Evolutionary conservation across 176 grass and related monocot species (phyloP), one percentile per base, ranked within the genome.

Genomic region (Oryza rufipogon): DNA sequence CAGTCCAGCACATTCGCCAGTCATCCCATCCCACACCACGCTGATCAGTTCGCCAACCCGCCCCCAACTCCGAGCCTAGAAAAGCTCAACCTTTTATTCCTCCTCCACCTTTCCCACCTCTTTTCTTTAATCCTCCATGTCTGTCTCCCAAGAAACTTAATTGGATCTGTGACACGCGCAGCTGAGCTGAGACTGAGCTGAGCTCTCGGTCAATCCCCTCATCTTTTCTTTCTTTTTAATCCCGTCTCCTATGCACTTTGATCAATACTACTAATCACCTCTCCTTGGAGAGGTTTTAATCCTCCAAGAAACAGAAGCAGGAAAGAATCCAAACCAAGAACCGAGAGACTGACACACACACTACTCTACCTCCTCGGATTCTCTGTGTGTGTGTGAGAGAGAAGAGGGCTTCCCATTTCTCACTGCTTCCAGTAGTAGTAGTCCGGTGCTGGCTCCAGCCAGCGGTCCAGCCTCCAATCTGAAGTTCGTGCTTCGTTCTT

Each of bases 21-120:
- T 68, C 85, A 58, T 74, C 80, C 36, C 85, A 68, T 56, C 9
- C 51, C 51, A 52, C 49, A 3, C 51, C 51, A 52, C 49, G 0
- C 87, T 42, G 47, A 49, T 15, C 72, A 44, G 13, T 23, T 28
- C 71, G 76, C 76, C 47, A 17, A 48, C 78, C 70, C 77, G 63
- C 34, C 61, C 68, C 71, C 75, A 7, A n/a, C 54, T 58, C 54
- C 54, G 71, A 58, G 30, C 58, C 74, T 26, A 19, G 36, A 70
- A 92, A 87, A 72, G 70, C 33, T 60, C 65, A 30, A 52, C 32
- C 52, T 68, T 78, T 87, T 79, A 72, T 81, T 82, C 80, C 68
- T 54, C 84, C 56, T 42, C 12, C 36, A 25, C 77, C 48, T 81
- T 86, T 75, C 39, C 20, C 66, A 78, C 46, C 38, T 33, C 51